These are phyloP conservation scores for Closterium sp. DNA, from an alignment of 139 green algal genomes.

Conservation along the genomic window DNA sequence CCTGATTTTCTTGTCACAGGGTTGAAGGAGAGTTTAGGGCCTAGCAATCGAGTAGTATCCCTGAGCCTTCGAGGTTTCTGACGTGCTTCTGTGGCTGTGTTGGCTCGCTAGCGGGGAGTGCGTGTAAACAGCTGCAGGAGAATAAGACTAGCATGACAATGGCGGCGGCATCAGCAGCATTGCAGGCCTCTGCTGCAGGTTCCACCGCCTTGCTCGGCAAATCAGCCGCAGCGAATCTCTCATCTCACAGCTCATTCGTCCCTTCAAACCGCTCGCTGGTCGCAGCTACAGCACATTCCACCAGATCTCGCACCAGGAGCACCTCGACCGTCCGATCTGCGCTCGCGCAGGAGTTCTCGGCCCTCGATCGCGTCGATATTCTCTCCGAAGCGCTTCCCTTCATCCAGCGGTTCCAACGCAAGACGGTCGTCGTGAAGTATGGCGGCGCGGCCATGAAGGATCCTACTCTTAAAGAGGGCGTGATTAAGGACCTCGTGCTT, in stretches of 20 bases:
- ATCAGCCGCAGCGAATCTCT: background rate
- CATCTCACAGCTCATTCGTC: background rate
- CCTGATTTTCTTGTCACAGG: background rate
- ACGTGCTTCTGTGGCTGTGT: background rate
- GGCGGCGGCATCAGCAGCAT: background rate
- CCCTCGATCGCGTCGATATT: conserved; percentile 55
- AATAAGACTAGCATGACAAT: background rate
- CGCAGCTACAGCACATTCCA: background rate
- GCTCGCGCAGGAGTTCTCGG: conserved; percentile 3
- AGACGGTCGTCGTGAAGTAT: conserved; percentile 99
- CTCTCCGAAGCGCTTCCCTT: conserved; percentile 96
- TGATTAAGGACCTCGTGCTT: conserved; percentile 94
- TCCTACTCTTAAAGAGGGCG: conserved; percentile 74
- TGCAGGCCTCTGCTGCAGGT: background rate
- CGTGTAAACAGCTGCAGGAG: background rate
- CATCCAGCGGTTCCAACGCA: conserved; percentile 68
- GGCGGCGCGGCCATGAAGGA: conserved; percentile 97
- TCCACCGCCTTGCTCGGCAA: background rate
- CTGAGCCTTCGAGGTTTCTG: background rate
- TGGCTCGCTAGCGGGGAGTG: too few relatives aligned
- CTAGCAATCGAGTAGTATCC: background rate
- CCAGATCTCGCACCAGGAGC: background rate
- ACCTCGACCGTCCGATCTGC: background rate
- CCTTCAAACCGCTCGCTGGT: background rate
- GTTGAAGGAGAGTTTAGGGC: background rate